Conservation (phyloP, 1,284 basidiomycete genomes). For the Moesziomyces sp. region DNA sequence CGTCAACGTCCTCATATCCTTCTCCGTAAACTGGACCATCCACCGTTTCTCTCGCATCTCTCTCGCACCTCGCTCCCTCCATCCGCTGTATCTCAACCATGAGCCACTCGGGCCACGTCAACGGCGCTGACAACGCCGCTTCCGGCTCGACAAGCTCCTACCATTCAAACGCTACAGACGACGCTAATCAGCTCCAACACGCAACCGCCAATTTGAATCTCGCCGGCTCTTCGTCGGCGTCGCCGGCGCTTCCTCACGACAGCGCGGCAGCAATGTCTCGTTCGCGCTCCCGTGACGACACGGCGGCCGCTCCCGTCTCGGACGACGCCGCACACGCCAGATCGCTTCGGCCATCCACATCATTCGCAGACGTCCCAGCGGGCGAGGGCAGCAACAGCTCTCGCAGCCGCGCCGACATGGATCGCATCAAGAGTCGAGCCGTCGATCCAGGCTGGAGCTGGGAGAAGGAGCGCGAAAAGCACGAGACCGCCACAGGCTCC, state of each 20-base stretch:
- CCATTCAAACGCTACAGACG: conserved; percentile 19
- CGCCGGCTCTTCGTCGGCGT: not conserved
- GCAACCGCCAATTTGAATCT: conserved; percentile 23
- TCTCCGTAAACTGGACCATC: too few relatives aligned
- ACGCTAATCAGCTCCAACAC: conserved; percentile 12
- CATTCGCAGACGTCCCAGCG: conserved; percentile 17
- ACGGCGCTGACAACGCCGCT: not conserved
- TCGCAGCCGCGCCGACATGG: conserved; percentile 46
- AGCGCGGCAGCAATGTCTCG: conserved; percentile 15
- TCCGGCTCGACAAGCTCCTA: conserved; percentile 24
- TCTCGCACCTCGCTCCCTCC: too few relatives aligned
- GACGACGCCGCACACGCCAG: conserved; percentile 7
- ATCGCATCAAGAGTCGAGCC: conserved; percentile 48
- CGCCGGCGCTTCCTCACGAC: conserved; percentile 12
- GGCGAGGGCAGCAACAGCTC: conserved; percentile 12
- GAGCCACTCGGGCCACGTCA: too few relatives aligned
- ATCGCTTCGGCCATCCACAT: conserved; percentile 32
- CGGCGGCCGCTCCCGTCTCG: not conserved
- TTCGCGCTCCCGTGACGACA: conserved; percentile 19
- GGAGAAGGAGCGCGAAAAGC: conserved; percentile 44
- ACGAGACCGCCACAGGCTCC: conserved; percentile 22
- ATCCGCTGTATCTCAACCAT: not conserved
- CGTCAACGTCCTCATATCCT: too few relatives aligned
- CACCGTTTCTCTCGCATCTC: too few relatives aligned
- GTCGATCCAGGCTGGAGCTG: conserved; percentile 54